These are phyloP conservation scores for Ilex aquifolium DNA, from an alignment of 257 asterid genomes.

Conservation along the genomic window DNA sequence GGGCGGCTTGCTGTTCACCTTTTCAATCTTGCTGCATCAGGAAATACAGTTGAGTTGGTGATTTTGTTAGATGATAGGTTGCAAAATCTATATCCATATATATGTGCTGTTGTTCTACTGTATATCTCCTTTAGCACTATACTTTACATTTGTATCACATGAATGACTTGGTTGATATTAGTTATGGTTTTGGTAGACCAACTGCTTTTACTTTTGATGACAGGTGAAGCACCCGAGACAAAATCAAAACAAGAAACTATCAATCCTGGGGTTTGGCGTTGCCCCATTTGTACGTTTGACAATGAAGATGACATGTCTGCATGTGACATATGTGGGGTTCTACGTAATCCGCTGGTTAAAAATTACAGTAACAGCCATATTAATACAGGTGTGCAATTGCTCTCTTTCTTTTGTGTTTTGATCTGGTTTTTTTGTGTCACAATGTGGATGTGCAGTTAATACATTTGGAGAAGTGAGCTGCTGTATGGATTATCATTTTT, in stretches of 20 bases:
- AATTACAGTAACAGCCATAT: slow-evolving; percentile 24
- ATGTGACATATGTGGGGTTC: slow-evolving; percentile 95
- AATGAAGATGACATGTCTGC: slow-evolving; percentile 69
- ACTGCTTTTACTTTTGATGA: slow-evolving; percentile 4
- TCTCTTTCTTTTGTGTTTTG: slow-evolving; percentile 6
- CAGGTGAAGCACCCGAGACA: slow-evolving; percentile 35
- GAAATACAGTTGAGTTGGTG: background rate
- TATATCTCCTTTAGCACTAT: background rate
- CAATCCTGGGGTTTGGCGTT: slow-evolving; percentile 63
- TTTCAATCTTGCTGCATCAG: too few relatives aligned
- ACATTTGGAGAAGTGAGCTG: background rate
- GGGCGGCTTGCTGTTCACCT: too few relatives aligned
- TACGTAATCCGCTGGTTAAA: slow-evolving; percentile 84
- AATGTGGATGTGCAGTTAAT: too few relatives aligned
- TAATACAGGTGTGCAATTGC: slow-evolving; percentile 40
- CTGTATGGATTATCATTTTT: background rate
- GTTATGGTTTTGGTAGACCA: too few relatives aligned
- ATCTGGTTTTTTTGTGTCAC: slow-evolving; percentile 6
- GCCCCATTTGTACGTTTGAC: slow-evolving; percentile 92
- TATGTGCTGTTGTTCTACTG: background rate
- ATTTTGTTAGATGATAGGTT: background rate
- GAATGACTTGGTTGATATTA: background rate
- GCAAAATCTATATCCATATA: too few relatives aligned
- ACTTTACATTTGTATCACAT: background rate
- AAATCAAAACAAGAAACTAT: slow-evolving; percentile 30